Evolutionary conservation across 805 yeast genomes (phyloP), one percentile per base, ranked within the genome.

Genomic region (Debaryomyces tyrocola): DNA sequence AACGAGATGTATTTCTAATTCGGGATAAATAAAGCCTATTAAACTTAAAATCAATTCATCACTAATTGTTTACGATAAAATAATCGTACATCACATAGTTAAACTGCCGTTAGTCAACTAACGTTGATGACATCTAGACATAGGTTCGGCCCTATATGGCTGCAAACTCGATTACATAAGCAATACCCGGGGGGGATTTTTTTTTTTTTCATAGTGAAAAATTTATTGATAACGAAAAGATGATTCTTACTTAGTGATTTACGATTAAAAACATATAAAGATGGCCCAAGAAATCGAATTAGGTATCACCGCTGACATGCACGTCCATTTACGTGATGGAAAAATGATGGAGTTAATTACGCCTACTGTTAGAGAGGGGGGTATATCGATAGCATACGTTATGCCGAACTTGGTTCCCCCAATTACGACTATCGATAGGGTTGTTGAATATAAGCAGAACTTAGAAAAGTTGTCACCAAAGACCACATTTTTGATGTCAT

Each of bases 321-420:
- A 94, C 61, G 98, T 94, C 41, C 99, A 94, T 64, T 80, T 94
- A 33, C 87, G 99, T 60, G 96, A 92, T 49, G 97, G 96, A 1
- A 75, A 77, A 6, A 91, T 94, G 97, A 90, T 90, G 86, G 85
- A 87, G 56, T 78, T 89, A 33, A 88, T 91, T 35, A 79, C 97
- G 0, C 99, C 99, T 6, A 86, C 96, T 0, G 87, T 94, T 14
- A 80, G 83, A 57, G 81, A 84, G 50, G 99, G 99, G 40, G 99
- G 99, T 52, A 75, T 87, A 11, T 85, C 96, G 4, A 83, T 90
- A 40, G 96, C 95, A 1, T 94, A 90, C 61, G 81, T 94, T 50
- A 94, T 94, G 99, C 99, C 99, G 31, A 94, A 94, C 66, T 71
- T 94, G 52, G 88, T 83, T 20, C 99, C 99, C 6, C 99, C 99